Percentiles rank a stretch among this genome's conserved stretches.
Evolutionary conservation across 148 eudicot species (phyloP).

Genomic region (Chenopodium formosanum): DNA sequence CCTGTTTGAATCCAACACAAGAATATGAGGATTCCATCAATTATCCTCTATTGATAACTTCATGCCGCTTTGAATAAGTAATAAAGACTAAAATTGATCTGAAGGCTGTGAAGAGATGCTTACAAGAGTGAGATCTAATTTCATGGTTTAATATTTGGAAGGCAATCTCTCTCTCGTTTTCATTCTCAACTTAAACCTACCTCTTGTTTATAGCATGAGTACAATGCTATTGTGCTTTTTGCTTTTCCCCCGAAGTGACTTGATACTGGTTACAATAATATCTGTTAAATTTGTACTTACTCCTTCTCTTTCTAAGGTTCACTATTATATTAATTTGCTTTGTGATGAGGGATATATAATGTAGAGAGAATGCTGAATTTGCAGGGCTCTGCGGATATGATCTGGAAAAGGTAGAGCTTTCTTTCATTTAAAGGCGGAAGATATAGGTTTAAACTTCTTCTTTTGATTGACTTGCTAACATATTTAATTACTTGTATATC

Average conservation of each 20-base stretch:
- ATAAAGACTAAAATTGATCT: neutral
- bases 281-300: too few relatives aligned
- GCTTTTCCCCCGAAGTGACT: neutral
- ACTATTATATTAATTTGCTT: neutral
- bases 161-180: too few relatives aligned
- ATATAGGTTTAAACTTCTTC: constrained; percentile 4
- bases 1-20: neutral
- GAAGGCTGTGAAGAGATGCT: too few relatives aligned
- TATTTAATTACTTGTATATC: neutral
- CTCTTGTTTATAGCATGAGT: neutral
- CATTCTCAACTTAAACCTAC: too few relatives aligned
- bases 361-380: constrained; percentile 25
- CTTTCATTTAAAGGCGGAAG: constrained; percentile 17
- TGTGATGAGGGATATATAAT: constrained; percentile 23
- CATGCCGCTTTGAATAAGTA: neutral
- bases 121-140: too few relatives aligned
- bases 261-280: neutral
- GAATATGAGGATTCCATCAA: neutral
- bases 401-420: constrained; percentile 47
- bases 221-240: neutral
- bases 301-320: neutral
- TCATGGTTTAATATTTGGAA: too few relatives aligned
- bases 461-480: neutral
- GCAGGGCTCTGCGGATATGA: constrained; percentile 79
- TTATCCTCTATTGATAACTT: neutral